Base-by-base conservation (phyloP, 2,329 filamentous ascomycete genomes). In the Exophiala phaeomuriformis region DNA sequence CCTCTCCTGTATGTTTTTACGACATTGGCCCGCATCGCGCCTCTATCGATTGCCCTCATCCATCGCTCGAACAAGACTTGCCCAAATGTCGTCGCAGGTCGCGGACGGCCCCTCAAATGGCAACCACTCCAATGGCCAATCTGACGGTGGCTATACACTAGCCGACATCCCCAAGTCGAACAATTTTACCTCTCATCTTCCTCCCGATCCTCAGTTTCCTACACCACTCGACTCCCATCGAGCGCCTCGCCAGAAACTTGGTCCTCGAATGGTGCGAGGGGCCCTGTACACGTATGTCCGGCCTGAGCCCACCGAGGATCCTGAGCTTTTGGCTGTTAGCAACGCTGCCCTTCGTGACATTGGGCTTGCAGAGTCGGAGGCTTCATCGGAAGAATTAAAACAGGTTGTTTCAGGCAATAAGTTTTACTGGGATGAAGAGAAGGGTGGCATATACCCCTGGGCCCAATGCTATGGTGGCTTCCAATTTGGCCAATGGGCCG, bases 361-460 rank as follows among this genome's bases (percentile, higher is more conserved):
- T n/a, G 87, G 88, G 0, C 81, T 98, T 55, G 76, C 77, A 19
- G 69, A 77, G 1, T 81, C 79, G 2, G 86, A 93, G 61, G 82
- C 84, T 44, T 70, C 80, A 46, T 86, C 81, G 0, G 78, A 86
- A 0, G 84, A 88, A 7, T 96, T 97, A 68, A 79, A 80, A 57
- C 77, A 86, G 55, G 77, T 89, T 0, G 86, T 94, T 4, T 82
- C 87, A 0, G 93, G 93, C 2, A 95, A 93, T 67, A 84, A 82
- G 65, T 78, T 96, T 9, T 81, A 86, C 52, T 91, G 90, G 47
- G 80, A 89, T 59, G 80, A 85, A 54, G 78, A 82, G 53, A 73
- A 82, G 53, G 85, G 86, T 19, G 85, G 86, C n/a, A 83, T 93
- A 41, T 98, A 98, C 68, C 91, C 93, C 0, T 98, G 93, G 93